phyloP scores from a whole-genome alignment of 768 basidiomycete species.

The Phlegmacium glaucopus region DNA sequence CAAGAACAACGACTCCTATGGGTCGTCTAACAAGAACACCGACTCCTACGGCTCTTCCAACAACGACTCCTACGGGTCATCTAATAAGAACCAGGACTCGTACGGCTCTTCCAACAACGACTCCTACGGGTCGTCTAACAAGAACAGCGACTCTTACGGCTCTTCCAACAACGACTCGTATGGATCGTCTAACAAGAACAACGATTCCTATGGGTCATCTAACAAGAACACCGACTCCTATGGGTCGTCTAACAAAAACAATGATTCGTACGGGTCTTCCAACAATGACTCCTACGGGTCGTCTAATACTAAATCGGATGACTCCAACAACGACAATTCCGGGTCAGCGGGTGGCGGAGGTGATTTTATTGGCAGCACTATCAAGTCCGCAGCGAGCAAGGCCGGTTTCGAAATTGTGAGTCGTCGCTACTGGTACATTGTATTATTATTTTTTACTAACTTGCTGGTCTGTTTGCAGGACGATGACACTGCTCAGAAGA shows the following conservation, averaged over 20 bases:
- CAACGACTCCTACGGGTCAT: slow-evolving; percentile 22
- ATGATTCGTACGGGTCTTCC: slow-evolving; percentile 16
- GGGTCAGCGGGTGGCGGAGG: slow-evolving; percentile 9
- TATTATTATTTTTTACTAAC: background rate
- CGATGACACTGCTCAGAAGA: slow-evolving; percentile 32
- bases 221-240: slow-evolving; percentile 14
- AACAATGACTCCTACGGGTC: slow-evolving; percentile 18
- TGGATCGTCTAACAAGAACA: slow-evolving; percentile 17
- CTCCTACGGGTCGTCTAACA: slow-evolving; percentile 17
- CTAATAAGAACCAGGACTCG: slow-evolving; percentile 20
- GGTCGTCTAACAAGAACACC: slow-evolving; percentile 18
- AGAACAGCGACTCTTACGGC: slow-evolving; percentile 14
- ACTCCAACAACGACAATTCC: slow-evolving; percentile 19
- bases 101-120: slow-evolving; percentile 24
- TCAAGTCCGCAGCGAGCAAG: slow-evolving; percentile 34
- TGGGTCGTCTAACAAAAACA: slow-evolving; percentile 8
- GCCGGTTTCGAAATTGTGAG: slow-evolving; percentile 45
- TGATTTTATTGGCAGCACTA: slow-evolving; percentile 32
- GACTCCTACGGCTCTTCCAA: slow-evolving; percentile 20
- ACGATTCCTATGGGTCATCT: slow-evolving; percentile 15
- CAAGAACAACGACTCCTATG: slow-evolving; percentile 20
- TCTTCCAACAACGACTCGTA: slow-evolving; percentile 19
- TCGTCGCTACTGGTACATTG: slow-evolving; percentile 16
- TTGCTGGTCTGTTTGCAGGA: slow-evolving; percentile 23
- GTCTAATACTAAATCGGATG: slow-evolving; percentile 12